These are phyloP conservation scores for Ilex paraguariensis DNA, from an alignment of 305 asterid species.

Conservation along the genomic window DNA sequence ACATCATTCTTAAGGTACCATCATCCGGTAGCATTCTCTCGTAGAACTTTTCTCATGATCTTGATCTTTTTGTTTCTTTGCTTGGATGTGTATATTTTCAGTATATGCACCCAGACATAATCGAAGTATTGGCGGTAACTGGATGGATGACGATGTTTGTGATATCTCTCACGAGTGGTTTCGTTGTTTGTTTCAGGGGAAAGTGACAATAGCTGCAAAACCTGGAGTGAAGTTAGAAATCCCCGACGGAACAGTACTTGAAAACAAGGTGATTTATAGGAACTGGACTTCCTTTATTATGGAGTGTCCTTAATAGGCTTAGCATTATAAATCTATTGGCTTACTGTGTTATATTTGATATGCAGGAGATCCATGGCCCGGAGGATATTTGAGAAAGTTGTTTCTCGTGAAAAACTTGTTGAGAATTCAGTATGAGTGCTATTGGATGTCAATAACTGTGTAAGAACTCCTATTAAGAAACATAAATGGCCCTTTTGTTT, in stretches of 20 bases:
- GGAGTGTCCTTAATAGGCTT: neutral
- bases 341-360: neutral
- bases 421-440: too few species aligned
- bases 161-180: neutral
- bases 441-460: too few species aligned
- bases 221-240: conserved; percentile 70
- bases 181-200: conserved; percentile 47
- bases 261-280: conserved; percentile 52
- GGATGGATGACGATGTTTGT: neutral
- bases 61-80: neutral
- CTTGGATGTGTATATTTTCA: neutral
- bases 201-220: conserved; percentile 63
- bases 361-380: conserved; percentile 46
- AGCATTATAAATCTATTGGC: neutral
- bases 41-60: neutral
- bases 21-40: neutral
- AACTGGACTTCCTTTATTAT: neutral
- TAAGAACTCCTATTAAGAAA: too few species aligned
- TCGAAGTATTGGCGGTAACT: neutral
- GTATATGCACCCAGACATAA: neutral
- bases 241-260: conserved; percentile 71
- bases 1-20: conserved; percentile 60
- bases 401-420: neutral
- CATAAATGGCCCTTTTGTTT: too few species aligned
- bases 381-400: conserved; percentile 36